Conservation (phyloP, 805 yeast species). For the Candida fluviatilis region DNA sequence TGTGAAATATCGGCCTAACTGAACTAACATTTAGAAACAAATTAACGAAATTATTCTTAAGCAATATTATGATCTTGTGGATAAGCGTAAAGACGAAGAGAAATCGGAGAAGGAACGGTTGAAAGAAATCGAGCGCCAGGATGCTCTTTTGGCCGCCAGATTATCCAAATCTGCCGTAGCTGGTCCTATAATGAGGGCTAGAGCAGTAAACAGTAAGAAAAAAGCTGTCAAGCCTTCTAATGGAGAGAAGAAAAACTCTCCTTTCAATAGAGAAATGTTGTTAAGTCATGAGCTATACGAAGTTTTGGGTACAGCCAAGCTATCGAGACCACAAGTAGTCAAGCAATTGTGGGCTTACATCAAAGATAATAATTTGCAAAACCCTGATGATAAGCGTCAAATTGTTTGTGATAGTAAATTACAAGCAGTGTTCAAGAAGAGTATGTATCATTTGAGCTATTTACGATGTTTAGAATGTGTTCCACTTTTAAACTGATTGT, state of each 20-base stretch:
- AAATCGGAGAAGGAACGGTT: conserved; percentile 14
- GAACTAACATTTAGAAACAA: conserved; percentile 41
- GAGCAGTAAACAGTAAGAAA: conserved; percentile 7
- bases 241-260: conserved; percentile 23
- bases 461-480: background rate
- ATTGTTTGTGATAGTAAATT: conserved; percentile 60
- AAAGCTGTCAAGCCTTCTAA: conserved; percentile 11
- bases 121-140: conserved; percentile 41
- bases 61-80: conserved; percentile 48
- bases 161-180: conserved; percentile 33
- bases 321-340: conserved; percentile 69
- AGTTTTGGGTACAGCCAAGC: conserved; percentile 38
- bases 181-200: conserved; percentile 18
- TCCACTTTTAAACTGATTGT: background rate
- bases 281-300: conserved; percentile 50
- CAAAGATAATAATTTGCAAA: conserved; percentile 56
- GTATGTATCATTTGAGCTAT: conserved; percentile 20
- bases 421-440: conserved; percentile 54
- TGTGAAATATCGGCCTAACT: background rate
- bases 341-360: conserved; percentile 70
- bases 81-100: conserved; percentile 30
- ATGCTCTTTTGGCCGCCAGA: conserved; percentile 49
- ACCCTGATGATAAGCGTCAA: conserved; percentile 61
- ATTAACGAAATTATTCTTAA: conserved; percentile 58
- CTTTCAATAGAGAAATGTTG: conserved; percentile 40